Percentiles rank a stretch among this genome's conserved stretches.
These are phyloP conservation scores for Xylaria acuta DNA, from an alignment of 495 filamentous ascomycete species.

Conservation along the genomic window DNA sequence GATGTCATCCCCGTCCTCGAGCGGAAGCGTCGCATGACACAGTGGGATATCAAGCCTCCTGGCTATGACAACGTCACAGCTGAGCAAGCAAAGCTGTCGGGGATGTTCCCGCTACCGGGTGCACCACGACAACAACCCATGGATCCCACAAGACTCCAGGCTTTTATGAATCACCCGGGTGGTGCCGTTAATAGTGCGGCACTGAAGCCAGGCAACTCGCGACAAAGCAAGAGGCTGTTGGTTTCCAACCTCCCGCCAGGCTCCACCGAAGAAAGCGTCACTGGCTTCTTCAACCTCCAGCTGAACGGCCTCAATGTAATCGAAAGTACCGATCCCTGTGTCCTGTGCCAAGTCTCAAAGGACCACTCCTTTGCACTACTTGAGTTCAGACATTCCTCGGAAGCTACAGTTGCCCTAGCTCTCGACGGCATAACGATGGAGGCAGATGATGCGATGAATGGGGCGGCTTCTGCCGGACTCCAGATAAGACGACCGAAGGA, in stretches of 20 bases:
- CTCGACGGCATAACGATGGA: conserved; percentile 90
- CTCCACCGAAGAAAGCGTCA: conserved; percentile 71
- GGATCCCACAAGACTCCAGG: conserved; percentile 92
- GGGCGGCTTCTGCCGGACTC: conserved; percentile 69
- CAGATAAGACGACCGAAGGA: conserved; percentile 92
- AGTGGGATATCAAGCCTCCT: conserved; percentile 99
- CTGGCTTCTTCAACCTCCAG: conserved; percentile 93
- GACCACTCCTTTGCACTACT: conserved; percentile 81
- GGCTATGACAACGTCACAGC: conserved; percentile 99
- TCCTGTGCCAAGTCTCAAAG: conserved; percentile 80
- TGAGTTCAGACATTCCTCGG: conserved; percentile 86
- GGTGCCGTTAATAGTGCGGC: conserved; percentile 72
- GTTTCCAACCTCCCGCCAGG: conserved; percentile 77
- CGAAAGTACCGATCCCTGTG: conserved; percentile 82
- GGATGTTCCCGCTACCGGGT: conserved; percentile 98
- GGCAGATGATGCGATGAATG: conserved; percentile 65
- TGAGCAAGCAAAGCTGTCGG: conserved; percentile 98
- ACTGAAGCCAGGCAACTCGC: conserved; percentile 89
- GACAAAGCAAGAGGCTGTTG: conserved; percentile 91
- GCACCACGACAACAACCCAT: conserved; percentile 95
- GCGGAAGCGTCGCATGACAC: conserved; percentile 88
- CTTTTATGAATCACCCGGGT: conserved; percentile 90
- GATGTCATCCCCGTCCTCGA: conserved; percentile 77
- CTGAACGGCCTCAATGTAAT: conserved; percentile 93
- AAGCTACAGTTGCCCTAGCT: conserved; percentile 90